Conservation (phyloP, 2,329 filamentous ascomycete genomes). For the Torrubiellomyces zombiae region DNA sequence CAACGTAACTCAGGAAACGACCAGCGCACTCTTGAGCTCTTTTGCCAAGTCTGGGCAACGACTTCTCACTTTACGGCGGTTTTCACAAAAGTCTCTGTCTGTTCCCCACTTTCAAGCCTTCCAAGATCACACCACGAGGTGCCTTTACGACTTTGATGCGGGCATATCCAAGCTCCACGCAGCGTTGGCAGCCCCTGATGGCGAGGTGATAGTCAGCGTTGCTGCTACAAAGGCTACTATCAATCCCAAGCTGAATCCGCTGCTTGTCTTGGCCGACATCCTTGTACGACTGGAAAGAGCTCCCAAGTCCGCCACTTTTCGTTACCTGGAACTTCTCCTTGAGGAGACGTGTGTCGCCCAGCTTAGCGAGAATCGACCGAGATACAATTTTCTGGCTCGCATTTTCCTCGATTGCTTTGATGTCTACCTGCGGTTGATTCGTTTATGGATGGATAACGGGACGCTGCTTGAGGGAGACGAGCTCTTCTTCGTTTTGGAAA, state of each 20-base stretch:
- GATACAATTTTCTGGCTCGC: constrained; percentile 46
- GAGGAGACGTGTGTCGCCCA: constrained; percentile 54
- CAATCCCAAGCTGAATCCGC: constrained; percentile 30
- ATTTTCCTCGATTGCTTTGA: constrained; percentile 71
- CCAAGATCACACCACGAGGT: constrained; percentile 41
- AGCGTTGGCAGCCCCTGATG: constrained; percentile 35
- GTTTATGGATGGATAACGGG: constrained; percentile 72
- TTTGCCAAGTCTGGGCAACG: constrained; percentile 30
- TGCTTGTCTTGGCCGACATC: constrained; percentile 44
- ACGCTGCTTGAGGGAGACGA: constrained; percentile 47
- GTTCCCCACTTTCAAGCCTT: constrained; percentile 55
- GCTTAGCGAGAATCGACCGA: constrained; percentile 42
- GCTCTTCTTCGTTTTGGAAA: constrained; percentile 58
- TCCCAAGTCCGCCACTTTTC: constrained; percentile 39
- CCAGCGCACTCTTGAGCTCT: constrained; percentile 28
- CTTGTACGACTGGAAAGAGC: constrained; percentile 38
- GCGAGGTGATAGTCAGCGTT: constrained; percentile 48
- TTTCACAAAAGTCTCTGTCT: constrained; percentile 24
- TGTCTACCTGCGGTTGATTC: constrained; percentile 66
- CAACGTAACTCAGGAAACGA: constrained; percentile 31
- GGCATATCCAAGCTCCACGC: constrained; percentile 43
- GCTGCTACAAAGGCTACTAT: constrained; percentile 44
- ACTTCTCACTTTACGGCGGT: constrained; percentile 27
- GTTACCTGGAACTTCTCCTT: constrained; percentile 66
- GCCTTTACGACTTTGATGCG: constrained; percentile 41